Conservation (phyloP, 495 filamentous ascomycete genomes). For the Aspergillus wentii region DNA sequence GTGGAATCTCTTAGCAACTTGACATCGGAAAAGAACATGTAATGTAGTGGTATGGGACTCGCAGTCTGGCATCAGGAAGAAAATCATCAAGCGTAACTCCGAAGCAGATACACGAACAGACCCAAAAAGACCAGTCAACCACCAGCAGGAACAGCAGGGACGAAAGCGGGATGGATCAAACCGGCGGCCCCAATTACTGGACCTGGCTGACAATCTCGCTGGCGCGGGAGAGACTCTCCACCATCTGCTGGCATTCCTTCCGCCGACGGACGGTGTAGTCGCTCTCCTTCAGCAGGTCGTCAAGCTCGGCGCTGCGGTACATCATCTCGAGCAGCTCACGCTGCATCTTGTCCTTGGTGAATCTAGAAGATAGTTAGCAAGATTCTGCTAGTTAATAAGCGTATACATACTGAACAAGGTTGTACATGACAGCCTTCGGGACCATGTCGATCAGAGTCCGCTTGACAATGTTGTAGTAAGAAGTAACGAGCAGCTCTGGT, state of each 20-base stretch:
- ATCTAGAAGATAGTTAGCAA: slow-evolving; percentile 44
- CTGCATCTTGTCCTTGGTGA: slow-evolving; percentile 98
- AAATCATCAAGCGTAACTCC: slow-evolving; percentile 11
- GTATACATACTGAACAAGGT: slow-evolving; percentile 77
- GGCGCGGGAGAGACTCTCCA: slow-evolving; percentile 81
- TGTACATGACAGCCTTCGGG: slow-evolving; percentile 98
- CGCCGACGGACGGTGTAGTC: slow-evolving; percentile 92
- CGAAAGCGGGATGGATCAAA: too few species aligned
- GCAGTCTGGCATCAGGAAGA: slow-evolving; percentile 11
- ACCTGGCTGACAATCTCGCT: slow-evolving; percentile 97
- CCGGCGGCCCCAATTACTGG: slow-evolving; percentile 57
- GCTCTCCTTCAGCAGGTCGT: slow-evolving; percentile 94
- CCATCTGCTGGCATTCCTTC: slow-evolving; percentile 99
- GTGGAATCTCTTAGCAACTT: slow-evolving; percentile 7
- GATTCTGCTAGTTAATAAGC: neutral
- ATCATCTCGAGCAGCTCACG: slow-evolving; percentile 95
- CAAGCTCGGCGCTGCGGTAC: slow-evolving; percentile 85
- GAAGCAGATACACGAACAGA: neutral
- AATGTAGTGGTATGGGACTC: neutral
- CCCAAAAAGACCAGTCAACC: neutral
- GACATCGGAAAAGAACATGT: slow-evolving; percentile 14
- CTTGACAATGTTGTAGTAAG: slow-evolving; percentile 97
- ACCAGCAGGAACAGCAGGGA: neutral
- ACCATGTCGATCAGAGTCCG: slow-evolving; percentile 99
- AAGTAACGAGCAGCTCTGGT: slow-evolving; percentile 89